These are phyloP conservation scores for Lichtheimia ornata DNA, from an alignment of 371 early-diverging fungal genomes.

Conservation along the genomic window DNA sequence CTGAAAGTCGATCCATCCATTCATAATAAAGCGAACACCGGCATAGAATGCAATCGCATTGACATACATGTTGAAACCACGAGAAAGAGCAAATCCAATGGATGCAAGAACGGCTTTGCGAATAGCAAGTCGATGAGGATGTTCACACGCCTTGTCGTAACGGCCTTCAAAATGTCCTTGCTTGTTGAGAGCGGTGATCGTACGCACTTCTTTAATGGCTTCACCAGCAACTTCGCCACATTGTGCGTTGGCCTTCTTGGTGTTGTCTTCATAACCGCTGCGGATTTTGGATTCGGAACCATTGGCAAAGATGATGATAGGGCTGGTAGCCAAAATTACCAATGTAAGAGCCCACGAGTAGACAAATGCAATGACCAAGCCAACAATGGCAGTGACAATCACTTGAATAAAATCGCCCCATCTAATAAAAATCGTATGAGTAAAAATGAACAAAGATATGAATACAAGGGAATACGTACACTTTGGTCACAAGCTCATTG, in stretches of 20 bases:
- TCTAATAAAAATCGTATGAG: no score
- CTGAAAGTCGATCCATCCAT: conserved; percentile 26
- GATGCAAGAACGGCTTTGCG: conserved; percentile 54
- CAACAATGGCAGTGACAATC: conserved; percentile 34
- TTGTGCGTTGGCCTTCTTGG: conserved; percentile 59
- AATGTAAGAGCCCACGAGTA: conserved; percentile 53
- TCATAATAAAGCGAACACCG: conserved; percentile 41
- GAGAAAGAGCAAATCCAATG: conserved; percentile 63
- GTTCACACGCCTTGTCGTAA: conserved; percentile 56
- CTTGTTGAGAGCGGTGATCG: conserved; percentile 73
- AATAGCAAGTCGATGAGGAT: conserved; percentile 62
- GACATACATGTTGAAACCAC: conserved; percentile 59
- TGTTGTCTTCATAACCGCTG: conserved; percentile 54
- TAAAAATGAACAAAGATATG: conserved; percentile 13
- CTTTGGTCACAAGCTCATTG: conserved; percentile 67
- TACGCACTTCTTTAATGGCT: conserved; percentile 78
- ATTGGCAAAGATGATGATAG: conserved; percentile 38
- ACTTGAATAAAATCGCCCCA: conserved; percentile 53
- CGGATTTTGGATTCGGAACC: conserved; percentile 25
- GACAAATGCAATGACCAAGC: conserved; percentile 39
- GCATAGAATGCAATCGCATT: conserved; percentile 59
- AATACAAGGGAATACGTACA: conserved; percentile 60
- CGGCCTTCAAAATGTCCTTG: conserved; percentile 62
- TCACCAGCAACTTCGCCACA: conserved; percentile 74
- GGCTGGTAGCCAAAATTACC: conserved; percentile 48